These are phyloP conservation scores for Glarea lozoyensis DNA, from an alignment of 495 filamentous ascomycete species.

Conservation along the genomic window DNA sequence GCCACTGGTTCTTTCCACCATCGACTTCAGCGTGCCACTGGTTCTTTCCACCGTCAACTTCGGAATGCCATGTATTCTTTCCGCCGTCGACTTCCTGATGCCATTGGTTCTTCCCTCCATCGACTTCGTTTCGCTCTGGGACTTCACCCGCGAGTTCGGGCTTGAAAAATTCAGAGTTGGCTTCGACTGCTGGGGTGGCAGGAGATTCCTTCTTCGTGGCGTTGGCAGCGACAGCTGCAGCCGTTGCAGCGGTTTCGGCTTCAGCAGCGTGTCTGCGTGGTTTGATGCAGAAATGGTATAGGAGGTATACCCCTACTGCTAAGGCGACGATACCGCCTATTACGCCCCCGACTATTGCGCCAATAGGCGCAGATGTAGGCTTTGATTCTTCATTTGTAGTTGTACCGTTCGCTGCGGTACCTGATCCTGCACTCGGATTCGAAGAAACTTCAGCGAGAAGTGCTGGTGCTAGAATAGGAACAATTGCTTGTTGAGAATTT, in stretches of 20 bases:
- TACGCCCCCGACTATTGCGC: neutral
- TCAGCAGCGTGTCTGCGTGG: conserved; percentile 2
- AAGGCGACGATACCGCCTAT: neutral
- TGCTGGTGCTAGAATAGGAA: conserved; percentile 3
- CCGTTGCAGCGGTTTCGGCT: neutral
- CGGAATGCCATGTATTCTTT: neutral
- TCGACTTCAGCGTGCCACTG: neutral
- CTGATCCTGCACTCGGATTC: neutral
- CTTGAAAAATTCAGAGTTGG: neutral
- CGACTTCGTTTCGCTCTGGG: neutral
- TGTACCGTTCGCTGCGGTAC: neutral
- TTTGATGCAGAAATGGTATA: conserved; percentile 6
- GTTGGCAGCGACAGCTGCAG: neutral
- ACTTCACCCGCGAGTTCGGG: neutral
- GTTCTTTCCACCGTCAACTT: neutral
- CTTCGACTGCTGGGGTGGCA: neutral
- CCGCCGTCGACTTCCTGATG: neutral
- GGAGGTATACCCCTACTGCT: neutral
- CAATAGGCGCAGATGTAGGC: neutral
- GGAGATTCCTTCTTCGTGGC: neutral
- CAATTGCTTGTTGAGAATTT: conserved; percentile 2
- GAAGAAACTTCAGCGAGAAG: too few relatives aligned
- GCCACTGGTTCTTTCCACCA: neutral
- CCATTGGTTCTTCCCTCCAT: neutral
- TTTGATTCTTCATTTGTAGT: neutral